Percentiles rank a stretch among this genome's conserved stretches.
Conservation (phyloP, 768 basidiomycete species). For the Pleurotus ostreatus region DNA sequence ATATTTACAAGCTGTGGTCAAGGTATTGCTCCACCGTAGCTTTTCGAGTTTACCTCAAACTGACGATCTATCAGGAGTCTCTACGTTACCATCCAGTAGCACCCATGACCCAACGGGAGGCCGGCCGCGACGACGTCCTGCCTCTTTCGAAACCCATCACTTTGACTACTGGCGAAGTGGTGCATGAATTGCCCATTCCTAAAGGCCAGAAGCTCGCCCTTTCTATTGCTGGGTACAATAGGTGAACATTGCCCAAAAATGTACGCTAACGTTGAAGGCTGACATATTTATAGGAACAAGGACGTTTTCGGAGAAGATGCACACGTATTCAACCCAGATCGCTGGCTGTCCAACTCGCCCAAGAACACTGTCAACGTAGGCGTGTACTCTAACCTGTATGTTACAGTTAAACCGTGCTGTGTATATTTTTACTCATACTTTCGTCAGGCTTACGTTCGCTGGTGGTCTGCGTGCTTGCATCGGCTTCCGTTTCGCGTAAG, state of each 20-base stretch:
- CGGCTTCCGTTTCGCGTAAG: conserved; percentile 44
- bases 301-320: conserved; percentile 58
- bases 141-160: conserved; percentile 41
- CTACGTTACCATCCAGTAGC: conserved; percentile 25
- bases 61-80: conserved; percentile 1
- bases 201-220: conserved; percentile 36
- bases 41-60: no score
- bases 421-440: not conserved
- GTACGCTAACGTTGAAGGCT: no score
- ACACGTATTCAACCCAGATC: conserved; percentile 46
- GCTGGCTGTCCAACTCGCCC: conserved; percentile 42
- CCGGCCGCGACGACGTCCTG: conserved; percentile 19
- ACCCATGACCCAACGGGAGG: conserved; percentile 14
- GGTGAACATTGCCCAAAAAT: not conserved
- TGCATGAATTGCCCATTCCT: conserved; percentile 34
- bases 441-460: conserved; percentile 33
- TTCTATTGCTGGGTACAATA: conserved; percentile 21
- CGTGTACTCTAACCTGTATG: conserved; percentile 42
- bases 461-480: conserved; percentile 45
- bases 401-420: not conserved
- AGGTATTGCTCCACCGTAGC: conserved; percentile 11
- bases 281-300: conserved; percentile 27
- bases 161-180: conserved; percentile 28
- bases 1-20: conserved; percentile 17
- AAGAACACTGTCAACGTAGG: conserved; percentile 38